Base-by-base conservation (phyloP, 257 asterid genomes). In the Solanum chiquidenum region DNA sequence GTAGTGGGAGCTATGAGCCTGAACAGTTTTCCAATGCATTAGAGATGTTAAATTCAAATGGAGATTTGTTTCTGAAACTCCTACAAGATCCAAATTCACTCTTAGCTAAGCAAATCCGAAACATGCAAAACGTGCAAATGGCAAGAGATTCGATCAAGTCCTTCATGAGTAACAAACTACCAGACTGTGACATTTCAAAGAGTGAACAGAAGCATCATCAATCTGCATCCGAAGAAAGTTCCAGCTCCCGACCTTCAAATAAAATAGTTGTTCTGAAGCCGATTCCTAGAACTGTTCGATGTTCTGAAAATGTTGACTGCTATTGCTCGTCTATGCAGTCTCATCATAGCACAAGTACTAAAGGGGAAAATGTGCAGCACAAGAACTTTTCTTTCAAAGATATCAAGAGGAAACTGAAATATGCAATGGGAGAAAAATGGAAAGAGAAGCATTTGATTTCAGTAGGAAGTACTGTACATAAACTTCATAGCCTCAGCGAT, bases 211-310 rank as follows among this genome's bases (percentile, higher is more conserved):
- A 84, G 58, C 74, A 37, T 77, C 62, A 88, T 85, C 89, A 58
- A 73, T 73, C 40, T 46, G 83, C 91, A 49, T 82, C 83, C 8
- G 83, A 87, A 68, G 77, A 87, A 83, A 76, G 83, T 71, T 62
- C 77, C 69, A 84, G 49, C 85, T 80, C 58, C 27, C 90, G 6
- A 88, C 90, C 89, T 80, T 87, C 94, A 4, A 88, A 89, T 69
- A 90, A 87, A 89, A 95, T 94, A 85, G 97, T 94, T 8, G 90
- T 93, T 83, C 82, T 94, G 90, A 92, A 90, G 91, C 97, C 99
- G 46, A 89, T 68, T 33, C 88, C 91, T 1, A 83, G 62, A 68
- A 88, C 87, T 42, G 86, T 62, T 77, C 90, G 86, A 68, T 90
- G 40, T 49, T 75, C 91, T 9, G 91, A 87, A 86, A 86, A 89